These are phyloP conservation scores for Xerocomus potaroensis DNA, from an alignment of 768 basidiomycete species.

Conservation along the genomic window DNA sequence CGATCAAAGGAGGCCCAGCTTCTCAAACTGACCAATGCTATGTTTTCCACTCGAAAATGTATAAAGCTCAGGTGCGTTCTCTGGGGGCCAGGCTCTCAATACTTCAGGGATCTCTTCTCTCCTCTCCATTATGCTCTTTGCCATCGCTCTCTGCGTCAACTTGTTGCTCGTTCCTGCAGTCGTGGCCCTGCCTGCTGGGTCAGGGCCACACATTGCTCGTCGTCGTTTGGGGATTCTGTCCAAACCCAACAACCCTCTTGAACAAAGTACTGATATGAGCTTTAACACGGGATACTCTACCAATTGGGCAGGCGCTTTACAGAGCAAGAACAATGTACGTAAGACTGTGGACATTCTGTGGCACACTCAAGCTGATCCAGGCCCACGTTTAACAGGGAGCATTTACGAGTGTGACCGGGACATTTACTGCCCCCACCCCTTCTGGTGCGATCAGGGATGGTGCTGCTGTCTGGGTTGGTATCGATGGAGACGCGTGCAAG, in stretches of 20 bases:
- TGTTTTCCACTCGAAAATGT: too few relatives aligned
- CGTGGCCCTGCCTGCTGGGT: neutral
- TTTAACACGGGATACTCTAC: neutral
- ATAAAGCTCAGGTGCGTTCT: too few relatives aligned
- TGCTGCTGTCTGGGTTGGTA: constrained; percentile 7
- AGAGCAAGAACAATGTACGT: neutral
- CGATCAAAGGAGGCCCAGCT: too few relatives aligned
- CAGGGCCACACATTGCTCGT: neutral
- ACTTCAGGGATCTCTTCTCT: neutral
- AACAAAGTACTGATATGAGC: neutral
- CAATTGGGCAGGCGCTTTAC: constrained; percentile 6
- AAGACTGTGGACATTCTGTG: too few relatives aligned
- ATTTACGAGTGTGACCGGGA: constrained; percentile 3
- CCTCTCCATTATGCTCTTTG: neutral
- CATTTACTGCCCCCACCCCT: constrained; percentile 1
- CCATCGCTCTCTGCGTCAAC: neutral
- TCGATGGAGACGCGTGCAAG: constrained; percentile 3
- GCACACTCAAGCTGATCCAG: neutral
- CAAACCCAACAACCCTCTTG: neutral
- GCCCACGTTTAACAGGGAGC: neutral
- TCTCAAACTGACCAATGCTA: too few relatives aligned
- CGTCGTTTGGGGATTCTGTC: neutral
- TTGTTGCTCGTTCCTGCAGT: neutral
- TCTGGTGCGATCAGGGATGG: neutral
- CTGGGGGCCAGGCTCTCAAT: too few relatives aligned